These are phyloP conservation scores for Candida xiaguanensis DNA, from an alignment of 805 yeast species.

Conservation along the genomic window DNA sequence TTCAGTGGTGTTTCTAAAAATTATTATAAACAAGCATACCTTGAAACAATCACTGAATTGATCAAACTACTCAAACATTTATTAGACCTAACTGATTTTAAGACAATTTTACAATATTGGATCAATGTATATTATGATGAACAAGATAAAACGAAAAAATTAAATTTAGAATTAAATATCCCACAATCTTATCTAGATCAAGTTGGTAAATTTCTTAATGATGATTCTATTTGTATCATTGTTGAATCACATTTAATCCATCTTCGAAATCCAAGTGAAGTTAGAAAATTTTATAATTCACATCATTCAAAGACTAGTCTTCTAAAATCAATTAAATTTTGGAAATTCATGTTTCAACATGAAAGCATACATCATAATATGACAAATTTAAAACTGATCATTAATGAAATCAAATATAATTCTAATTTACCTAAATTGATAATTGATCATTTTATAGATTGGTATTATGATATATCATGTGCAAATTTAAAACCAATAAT, in stretches of 20 bases:
- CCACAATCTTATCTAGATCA: conserved; percentile 7
- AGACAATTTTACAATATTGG: neutral
- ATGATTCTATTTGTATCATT: conserved; percentile 37
- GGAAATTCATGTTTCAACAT: conserved; percentile 55
- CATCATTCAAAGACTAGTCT: conserved; percentile 27
- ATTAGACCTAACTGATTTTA: neutral
- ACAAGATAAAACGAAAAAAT: conserved; percentile 10
- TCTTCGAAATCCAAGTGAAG: conserved; percentile 16
- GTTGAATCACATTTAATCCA: conserved; percentile 30
- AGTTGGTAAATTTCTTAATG: conserved; percentile 33
- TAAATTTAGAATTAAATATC: neutral
- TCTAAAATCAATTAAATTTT: conserved; percentile 44
- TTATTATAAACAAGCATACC: conserved; percentile 18
- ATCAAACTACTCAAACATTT: conserved; percentile 1
- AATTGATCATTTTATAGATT: conserved; percentile 34
- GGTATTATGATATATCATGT: conserved; percentile 16
- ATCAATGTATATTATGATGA: conserved; percentile 2
- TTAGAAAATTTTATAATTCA: conserved; percentile 28
- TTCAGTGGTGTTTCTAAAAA: conserved; percentile 16
- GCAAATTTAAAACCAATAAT: conserved; percentile 13
- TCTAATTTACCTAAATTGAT: conserved; percentile 47
- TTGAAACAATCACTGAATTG: conserved; percentile 13
- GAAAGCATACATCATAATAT: conserved; percentile 44
- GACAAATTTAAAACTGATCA: conserved; percentile 41
- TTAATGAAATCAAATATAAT: conserved; percentile 41